A percentile compares a stretch with the other conserved stretches of the same genome.
Conservation (phyloP, 768 basidiomycete genomes). For the Cytidiella melzeri region DNA sequence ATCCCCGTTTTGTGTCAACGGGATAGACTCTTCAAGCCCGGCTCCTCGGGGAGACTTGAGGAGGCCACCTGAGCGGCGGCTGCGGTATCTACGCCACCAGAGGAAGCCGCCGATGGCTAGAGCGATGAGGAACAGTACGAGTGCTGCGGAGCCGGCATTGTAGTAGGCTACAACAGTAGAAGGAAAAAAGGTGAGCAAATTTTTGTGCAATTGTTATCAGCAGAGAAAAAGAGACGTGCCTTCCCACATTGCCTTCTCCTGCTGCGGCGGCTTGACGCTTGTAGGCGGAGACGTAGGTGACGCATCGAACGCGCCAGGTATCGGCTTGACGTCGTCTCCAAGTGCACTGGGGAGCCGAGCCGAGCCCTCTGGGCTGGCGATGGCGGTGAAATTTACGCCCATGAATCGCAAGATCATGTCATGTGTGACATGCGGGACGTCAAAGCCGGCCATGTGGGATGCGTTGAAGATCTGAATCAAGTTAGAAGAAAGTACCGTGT, state of each 20-base stretch:
- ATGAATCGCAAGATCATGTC: conserved; percentile 99
- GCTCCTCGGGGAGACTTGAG: conserved; percentile 29
- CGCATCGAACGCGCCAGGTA: conserved; percentile 43
- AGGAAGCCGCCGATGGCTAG: conserved; percentile 66
- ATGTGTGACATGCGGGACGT: conserved; percentile 81
- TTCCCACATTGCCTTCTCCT: conserved; percentile 88
- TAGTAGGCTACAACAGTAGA: conserved; percentile 64
- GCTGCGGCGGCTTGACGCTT: conserved; percentile 58
- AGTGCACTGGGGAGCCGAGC: conserved; percentile 78
- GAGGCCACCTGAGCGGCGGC: conserved; percentile 32
- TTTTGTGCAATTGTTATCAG: background rate
- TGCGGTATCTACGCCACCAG: conserved; percentile 63
- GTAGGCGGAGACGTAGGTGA: conserved; percentile 31
- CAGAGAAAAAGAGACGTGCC: conserved; percentile 38
- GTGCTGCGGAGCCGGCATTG: conserved; percentile 82
- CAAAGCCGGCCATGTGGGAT: conserved; percentile 93
- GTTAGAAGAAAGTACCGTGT: no score
- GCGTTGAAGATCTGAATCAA: conserved; percentile 77
- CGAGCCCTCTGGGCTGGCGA: conserved; percentile 59
- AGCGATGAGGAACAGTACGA: conserved; percentile 74
- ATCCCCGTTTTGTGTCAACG: conserved; percentile 40
- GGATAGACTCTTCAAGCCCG: conserved; percentile 61
- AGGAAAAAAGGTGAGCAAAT: background rate
- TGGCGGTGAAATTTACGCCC: conserved; percentile 78
- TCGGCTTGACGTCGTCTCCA: conserved; percentile 65